Evolutionary conservation across 2,329 filamentous ascomycete species (phyloP).

Genomic region (Rhinocladiella mackenziei): DNA sequence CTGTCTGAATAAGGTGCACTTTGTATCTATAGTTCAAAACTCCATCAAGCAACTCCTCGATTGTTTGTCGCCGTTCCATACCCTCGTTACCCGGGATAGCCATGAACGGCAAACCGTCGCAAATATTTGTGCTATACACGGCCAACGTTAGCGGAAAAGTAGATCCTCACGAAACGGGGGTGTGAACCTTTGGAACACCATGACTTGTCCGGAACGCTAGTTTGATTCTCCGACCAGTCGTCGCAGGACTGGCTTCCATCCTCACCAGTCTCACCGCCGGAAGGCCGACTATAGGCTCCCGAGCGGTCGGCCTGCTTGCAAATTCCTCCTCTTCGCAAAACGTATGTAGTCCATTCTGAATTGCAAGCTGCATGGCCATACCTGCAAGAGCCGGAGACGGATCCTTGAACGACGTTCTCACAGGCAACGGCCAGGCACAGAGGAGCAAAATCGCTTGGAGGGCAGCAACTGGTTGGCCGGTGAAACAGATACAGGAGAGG

Average conservation of each 20-base stretch:
- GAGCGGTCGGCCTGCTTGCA: background rate
- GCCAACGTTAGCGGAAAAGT: background rate
- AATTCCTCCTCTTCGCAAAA: conserved; percentile 7
- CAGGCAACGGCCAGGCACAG: conserved; percentile 10
- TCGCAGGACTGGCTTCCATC: too few relatives aligned
- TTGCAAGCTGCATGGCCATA: conserved; percentile 1
- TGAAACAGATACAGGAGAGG: too few relatives aligned
- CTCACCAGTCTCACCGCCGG: too few relatives aligned
- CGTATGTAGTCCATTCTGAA: conserved; percentile 6
- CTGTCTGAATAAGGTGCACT: background rate
- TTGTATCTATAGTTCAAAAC: background rate
- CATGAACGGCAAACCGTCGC: background rate
- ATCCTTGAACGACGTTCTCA: background rate
- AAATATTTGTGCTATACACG: background rate
- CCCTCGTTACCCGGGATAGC: background rate
- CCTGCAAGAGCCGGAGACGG: conserved; percentile 3
- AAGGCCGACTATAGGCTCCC: conserved; percentile 4
- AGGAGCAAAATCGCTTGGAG: conserved; percentile 5
- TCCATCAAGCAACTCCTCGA: background rate
- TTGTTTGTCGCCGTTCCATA: background rate
- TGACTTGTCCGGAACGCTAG: too few relatives aligned
- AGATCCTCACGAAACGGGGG: background rate
- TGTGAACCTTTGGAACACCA: conserved; percentile 5
- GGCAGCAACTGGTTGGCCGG: too few relatives aligned
- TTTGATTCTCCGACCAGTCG: too few relatives aligned